Evolutionary conservation across 352 stramenopile species (phyloP).

Genomic region (Pythium graminicola): DNA sequence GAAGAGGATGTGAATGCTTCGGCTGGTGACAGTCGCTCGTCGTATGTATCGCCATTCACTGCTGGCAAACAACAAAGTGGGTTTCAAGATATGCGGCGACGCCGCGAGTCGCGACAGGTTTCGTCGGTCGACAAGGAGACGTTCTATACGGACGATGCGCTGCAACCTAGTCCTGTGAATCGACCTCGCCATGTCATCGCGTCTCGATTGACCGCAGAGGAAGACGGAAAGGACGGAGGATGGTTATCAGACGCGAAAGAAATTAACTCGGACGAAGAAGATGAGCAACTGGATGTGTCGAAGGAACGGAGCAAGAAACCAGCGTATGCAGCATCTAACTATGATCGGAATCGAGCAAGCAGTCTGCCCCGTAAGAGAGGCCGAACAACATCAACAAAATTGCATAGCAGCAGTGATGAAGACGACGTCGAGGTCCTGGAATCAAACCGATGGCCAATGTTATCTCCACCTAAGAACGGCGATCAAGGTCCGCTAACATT

Average conservation of each 20-base stretch:
- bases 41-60: constrained; percentile 61
- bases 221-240: constrained; percentile 33
- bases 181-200: constrained; percentile 39
- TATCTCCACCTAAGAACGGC: constrained; percentile 38
- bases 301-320: neutral
- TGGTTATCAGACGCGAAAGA: constrained; percentile 66
- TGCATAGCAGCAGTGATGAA: constrained; percentile 8
- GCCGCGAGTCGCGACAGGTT: neutral
- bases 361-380: constrained; percentile 7
- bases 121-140: constrained; percentile 24
- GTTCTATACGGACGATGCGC: constrained; percentile 36
- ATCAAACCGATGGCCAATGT: constrained; percentile 41
- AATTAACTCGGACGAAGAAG: constrained; percentile 18
- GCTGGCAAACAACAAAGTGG: neutral
- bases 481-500: constrained; percentile 39
- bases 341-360: too few relatives aligned
- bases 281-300: neutral
- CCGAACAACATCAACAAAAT: neutral
- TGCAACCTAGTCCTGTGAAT: constrained; percentile 13
- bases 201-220: constrained; percentile 22
- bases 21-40: neutral
- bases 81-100: constrained; percentile 12
- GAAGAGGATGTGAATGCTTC: neutral
- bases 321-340: too few relatives aligned
- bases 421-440: constrained; percentile 21